Evolutionary conservation across 2,329 filamentous ascomycete species (phyloP).

Genomic region (Colletotrichum godetiae): DNA sequence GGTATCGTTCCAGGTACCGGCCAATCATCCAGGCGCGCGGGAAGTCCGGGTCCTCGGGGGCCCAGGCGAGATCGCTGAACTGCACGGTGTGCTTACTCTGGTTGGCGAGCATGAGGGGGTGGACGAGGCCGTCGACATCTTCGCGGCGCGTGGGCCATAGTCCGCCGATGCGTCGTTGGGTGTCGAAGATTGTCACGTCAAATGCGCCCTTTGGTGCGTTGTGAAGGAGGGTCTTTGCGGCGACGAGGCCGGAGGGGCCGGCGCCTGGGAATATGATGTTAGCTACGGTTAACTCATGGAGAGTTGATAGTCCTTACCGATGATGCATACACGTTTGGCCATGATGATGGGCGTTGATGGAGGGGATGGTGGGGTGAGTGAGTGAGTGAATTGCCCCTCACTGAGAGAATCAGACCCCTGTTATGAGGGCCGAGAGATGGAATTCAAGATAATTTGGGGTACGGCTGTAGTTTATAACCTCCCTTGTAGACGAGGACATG

Average conservation of each 20-base stretch:
- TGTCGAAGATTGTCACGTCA: constrained; percentile 77
- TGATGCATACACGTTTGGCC: constrained; percentile 54
- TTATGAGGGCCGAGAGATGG: background rate
- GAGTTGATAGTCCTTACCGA: constrained; percentile 43
- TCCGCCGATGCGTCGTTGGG: constrained; percentile 74
- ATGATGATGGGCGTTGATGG: constrained; percentile 39
- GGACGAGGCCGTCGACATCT: constrained; percentile 64
- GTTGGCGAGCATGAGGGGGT: constrained; percentile 78
- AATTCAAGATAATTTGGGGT: background rate
- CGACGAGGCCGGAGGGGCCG: constrained; percentile 75
- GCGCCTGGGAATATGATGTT: constrained; percentile 60
- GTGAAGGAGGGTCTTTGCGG: constrained; percentile 78
- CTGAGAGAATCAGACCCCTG: constrained; percentile 15
- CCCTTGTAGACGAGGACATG: background rate
- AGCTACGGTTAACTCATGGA: background rate
- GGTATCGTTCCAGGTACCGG: constrained; percentile 75
- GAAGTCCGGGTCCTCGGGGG: constrained; percentile 69
- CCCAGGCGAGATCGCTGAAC: constrained; percentile 80
- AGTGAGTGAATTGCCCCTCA: constrained; percentile 11
- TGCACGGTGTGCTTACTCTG: constrained; percentile 82
- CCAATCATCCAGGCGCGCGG: constrained; percentile 84
- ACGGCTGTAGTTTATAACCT: background rate
- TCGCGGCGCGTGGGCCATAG: constrained; percentile 74
- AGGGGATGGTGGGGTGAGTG: constrained; percentile 18
- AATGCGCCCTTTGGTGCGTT: constrained; percentile 66